Evolutionary conservation across 2,329 filamentous ascomycete genomes (phyloP).

Genomic region (Fragosphaeria purpurea): DNA sequence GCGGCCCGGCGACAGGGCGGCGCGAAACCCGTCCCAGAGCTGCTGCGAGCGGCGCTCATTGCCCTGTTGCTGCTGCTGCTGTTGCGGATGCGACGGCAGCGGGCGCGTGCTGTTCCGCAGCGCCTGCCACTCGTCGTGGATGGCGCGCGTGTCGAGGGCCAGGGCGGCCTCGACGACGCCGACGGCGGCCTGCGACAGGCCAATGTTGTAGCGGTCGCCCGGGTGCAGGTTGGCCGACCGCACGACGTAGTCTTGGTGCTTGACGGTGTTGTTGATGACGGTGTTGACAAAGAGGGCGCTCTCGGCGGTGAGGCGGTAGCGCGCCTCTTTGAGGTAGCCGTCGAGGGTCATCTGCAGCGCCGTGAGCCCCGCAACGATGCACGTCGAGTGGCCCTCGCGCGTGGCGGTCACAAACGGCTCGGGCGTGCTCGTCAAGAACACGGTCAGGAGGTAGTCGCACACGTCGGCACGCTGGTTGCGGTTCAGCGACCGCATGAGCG

Average conservation of each 20-base stretch:
- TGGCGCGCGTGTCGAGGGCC: conserved; percentile 59
- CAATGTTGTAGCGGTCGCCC: conserved; percentile 36
- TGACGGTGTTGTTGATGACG: conserved; percentile 54
- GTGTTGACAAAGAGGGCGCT: conserved; percentile 50
- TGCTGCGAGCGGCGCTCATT: conserved; percentile 60
- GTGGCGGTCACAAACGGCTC: conserved; percentile 41
- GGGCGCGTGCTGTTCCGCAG: conserved; percentile 48
- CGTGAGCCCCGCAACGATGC: conserved; percentile 54
- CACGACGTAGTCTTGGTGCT: conserved; percentile 51
- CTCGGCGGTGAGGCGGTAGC: conserved; percentile 27
- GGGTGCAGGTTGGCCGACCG: conserved; percentile 37
- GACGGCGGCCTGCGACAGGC: conserved; percentile 46
- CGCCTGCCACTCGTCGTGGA: conserved; percentile 57
- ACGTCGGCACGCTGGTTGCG: conserved; percentile 60
- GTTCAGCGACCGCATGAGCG: conserved; percentile 69
- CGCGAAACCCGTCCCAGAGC: conserved; percentile 69
- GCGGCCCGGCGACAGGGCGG: conserved; percentile 55
- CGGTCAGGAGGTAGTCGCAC: conserved; percentile 66
- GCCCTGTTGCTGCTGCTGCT: conserved; percentile 31
- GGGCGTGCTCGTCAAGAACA: conserved; percentile 45
- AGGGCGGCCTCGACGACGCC: conserved; percentile 58
- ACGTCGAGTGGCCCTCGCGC: conserved; percentile 47
- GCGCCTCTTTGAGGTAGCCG: conserved; percentile 36
- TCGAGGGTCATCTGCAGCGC: conserved; percentile 47
- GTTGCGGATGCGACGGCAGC: conserved; percentile 33